Evolutionary conservation across 148 eudicot genomes (phyloP).

Genomic region (Selenicereus undatus): DNA sequence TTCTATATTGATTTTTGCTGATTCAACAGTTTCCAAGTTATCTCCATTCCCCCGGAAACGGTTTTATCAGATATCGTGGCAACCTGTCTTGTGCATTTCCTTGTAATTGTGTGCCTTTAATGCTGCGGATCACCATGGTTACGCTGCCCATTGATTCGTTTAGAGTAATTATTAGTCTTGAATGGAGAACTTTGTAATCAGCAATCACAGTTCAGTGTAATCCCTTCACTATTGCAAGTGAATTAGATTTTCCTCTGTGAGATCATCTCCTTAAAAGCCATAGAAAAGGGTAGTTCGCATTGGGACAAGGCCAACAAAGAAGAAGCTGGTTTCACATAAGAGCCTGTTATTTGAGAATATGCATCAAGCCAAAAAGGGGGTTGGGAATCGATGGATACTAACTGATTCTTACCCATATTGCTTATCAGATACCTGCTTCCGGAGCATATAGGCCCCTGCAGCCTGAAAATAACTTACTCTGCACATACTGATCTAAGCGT

Average conservation of each 20-base stretch:
- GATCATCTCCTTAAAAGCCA: not conserved
- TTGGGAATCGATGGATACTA: not conserved
- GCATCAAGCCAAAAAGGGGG: not conserved
- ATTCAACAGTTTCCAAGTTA: not conserved
- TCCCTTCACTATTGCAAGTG: no score
- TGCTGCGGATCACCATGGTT: no score
- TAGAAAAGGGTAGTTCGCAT: not conserved
- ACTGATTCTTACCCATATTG: slow-evolving; percentile 10
- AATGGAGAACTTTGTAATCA: no score
- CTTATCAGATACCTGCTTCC: slow-evolving; percentile 78
- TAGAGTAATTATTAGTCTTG: no score
- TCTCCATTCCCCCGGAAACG: not conserved
- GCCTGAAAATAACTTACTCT: slow-evolving; percentile 82
- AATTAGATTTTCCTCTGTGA: not conserved
- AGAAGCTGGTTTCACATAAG: not conserved
- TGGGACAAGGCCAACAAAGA: not conserved
- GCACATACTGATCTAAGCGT: slow-evolving; percentile 95
- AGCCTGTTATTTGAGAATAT: not conserved
- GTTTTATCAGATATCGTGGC: no score
- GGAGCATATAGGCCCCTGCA: slow-evolving; percentile 71
- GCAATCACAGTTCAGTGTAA: no score
- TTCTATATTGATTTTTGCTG: slow-evolving; percentile 7
- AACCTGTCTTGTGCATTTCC: no score
- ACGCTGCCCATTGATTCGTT: no score
- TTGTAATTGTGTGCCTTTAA: no score